Evolutionary conservation across 495 filamentous ascomycete genomes (phyloP).

Genomic region (Sporormia fimetaria): DNA sequence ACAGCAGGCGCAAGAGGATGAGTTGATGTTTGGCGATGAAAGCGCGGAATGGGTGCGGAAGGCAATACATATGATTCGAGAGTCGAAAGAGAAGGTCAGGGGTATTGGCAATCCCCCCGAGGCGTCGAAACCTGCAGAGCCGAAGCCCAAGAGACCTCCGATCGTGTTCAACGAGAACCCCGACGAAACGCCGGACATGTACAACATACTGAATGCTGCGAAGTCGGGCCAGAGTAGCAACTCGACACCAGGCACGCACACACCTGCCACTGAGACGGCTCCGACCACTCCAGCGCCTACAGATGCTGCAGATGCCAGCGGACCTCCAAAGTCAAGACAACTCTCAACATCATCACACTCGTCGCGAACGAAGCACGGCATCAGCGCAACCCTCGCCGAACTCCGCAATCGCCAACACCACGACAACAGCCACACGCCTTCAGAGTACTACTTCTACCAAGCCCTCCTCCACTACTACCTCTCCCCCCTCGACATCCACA

Average conservation of each 20-base stretch:
- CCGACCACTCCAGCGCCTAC: background rate
- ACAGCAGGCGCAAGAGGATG: slow-evolving; percentile 72
- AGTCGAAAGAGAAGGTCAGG: slow-evolving; percentile 58
- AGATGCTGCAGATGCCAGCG: background rate
- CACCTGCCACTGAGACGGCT: background rate
- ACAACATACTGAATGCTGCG: slow-evolving; percentile 39
- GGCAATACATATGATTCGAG: slow-evolving; percentile 57
- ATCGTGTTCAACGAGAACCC: slow-evolving; percentile 38
- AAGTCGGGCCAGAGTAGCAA: slow-evolving; percentile 35
- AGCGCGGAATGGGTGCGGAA: slow-evolving; percentile 74
- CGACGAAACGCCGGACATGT: slow-evolving; percentile 44
- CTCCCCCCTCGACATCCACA: slow-evolving; percentile 87
- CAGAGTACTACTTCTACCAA: slow-evolving; percentile 77
- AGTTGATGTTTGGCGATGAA: slow-evolving; percentile 87
- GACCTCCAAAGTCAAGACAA: slow-evolving; percentile 1
- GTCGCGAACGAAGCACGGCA: slow-evolving; percentile 16
- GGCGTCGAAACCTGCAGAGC: slow-evolving; percentile 39
- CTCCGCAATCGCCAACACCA: slow-evolving; percentile 33
- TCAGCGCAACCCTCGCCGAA: slow-evolving; percentile 30
- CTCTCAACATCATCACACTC: slow-evolving; percentile 12
- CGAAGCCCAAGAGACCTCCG: slow-evolving; percentile 37
- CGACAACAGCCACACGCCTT: slow-evolving; percentile 31
- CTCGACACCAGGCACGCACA: background rate
- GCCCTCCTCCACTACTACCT: slow-evolving; percentile 84
- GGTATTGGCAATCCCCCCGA: slow-evolving; percentile 63